Percentiles rank a stretch among this genome's conserved stretches.
Conservation (phyloP, 2,329 filamentous ascomycete genomes). For the Thielaviopsis cerberus region DNA sequence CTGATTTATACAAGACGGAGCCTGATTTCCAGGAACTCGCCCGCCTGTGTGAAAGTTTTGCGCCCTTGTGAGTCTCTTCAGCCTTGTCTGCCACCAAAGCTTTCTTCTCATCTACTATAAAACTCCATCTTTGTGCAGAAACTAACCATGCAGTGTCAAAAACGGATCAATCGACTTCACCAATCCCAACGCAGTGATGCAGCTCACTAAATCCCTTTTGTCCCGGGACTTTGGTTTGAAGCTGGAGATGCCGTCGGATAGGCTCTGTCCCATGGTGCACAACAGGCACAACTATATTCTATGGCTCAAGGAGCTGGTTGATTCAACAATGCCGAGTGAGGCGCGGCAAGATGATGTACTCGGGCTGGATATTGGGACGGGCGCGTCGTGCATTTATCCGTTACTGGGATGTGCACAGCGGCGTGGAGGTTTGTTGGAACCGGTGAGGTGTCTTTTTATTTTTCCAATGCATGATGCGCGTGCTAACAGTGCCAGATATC, state of each 20-base stretch:
- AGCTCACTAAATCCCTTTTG: constrained; percentile 63
- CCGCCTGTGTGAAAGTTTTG: constrained; percentile 24
- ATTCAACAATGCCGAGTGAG: constrained; percentile 42
- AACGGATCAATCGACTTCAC: constrained; percentile 55
- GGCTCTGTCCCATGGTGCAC: constrained; percentile 65
- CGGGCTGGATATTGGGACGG: constrained; percentile 76
- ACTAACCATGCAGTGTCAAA: constrained; percentile 18
- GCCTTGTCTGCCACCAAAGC: too few relatives aligned
- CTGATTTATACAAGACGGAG: constrained; percentile 23
- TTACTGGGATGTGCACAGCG: constrained; percentile 56
- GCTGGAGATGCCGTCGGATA: constrained; percentile 53
- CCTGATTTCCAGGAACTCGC: constrained; percentile 28
- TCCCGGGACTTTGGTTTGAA: constrained; percentile 54
- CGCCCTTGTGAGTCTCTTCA: constrained; percentile 20
- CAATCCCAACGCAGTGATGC: constrained; percentile 58
- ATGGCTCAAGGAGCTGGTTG: constrained; percentile 69
- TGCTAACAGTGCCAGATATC: constrained; percentile 38
- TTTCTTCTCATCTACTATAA: too few relatives aligned
- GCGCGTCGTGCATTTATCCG: constrained; percentile 80
- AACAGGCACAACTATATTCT: constrained; percentile 74
- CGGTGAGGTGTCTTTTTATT: constrained; percentile 18
- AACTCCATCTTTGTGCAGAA: background rate
- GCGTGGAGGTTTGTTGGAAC: constrained; percentile 58
- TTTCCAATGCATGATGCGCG: background rate
- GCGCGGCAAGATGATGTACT: constrained; percentile 29